A percentile compares a stretch with the other conserved stretches of the same genome.
Conservation (phyloP, 2,329 filamentous ascomycete genomes). For the Mycosphaerella arachidis region DNA sequence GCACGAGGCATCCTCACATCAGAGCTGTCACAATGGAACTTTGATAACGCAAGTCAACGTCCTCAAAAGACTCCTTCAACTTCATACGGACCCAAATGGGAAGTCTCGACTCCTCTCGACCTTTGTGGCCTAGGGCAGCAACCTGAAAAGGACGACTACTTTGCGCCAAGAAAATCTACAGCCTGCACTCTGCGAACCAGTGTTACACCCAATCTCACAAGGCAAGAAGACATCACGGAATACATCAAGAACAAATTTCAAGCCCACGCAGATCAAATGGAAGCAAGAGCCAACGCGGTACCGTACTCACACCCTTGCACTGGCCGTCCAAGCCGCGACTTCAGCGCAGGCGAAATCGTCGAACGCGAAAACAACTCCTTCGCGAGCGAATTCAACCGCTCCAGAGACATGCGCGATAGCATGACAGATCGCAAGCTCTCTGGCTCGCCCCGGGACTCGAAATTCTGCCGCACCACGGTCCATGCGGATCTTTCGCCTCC, state of each 20-base stretch:
- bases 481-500: background rate
- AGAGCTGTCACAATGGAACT: background rate
- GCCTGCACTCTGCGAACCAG: background rate
- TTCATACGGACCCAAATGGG: background rate
- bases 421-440: background rate
- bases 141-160: background rate
- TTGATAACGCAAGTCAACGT: background rate
- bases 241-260: background rate
- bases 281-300: background rate
- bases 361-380: background rate
- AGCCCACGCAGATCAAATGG: background rate
- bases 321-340: background rate
- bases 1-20: background rate
- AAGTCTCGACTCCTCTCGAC: background rate
- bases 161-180: background rate
- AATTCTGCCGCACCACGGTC: background rate
- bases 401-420: background rate
- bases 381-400: background rate
- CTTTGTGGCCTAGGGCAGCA: background rate
- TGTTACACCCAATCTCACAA: background rate
- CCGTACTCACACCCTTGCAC: background rate
- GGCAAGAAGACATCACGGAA: background rate
- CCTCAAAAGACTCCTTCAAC: background rate
- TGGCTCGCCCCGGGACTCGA: background rate
- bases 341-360: background rate